phyloP scores from a whole-genome alignment of 495 filamentous ascomycete genomes.

The Neurospora sp. region DNA sequence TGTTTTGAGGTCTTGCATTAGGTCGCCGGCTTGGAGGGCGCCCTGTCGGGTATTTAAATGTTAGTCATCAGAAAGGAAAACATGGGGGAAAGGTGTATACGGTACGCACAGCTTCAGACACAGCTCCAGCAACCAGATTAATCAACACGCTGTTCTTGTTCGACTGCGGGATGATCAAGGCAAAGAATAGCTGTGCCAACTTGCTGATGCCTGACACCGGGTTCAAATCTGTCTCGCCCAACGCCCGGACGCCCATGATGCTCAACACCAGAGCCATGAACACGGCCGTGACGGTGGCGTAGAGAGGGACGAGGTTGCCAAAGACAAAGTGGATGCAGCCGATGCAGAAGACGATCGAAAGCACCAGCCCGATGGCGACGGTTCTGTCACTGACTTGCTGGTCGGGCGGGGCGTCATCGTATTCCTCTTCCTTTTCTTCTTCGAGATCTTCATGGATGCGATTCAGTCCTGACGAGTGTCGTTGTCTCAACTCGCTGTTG shows the following conservation, averaged over 20 bases:
- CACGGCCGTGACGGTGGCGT: slow-evolving; percentile 70
- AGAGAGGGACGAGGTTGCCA: slow-evolving; percentile 53
- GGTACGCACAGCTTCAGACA: slow-evolving; percentile 33
- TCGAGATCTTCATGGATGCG: neutral
- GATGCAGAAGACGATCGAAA: slow-evolving; percentile 73
- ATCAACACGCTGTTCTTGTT: slow-evolving; percentile 75
- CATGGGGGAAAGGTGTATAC: neutral
- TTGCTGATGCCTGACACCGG: slow-evolving; percentile 96
- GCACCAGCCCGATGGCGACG: slow-evolving; percentile 61
- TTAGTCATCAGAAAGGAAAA: neutral
- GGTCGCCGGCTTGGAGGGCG: slow-evolving; percentile 88
- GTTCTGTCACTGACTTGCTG: slow-evolving; percentile 68
- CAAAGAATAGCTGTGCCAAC: slow-evolving; percentile 89
- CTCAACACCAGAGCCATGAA: slow-evolving; percentile 79
- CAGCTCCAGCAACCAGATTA: slow-evolving; percentile 89
- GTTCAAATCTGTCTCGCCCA: slow-evolving; percentile 95
- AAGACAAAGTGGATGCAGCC: slow-evolving; percentile 72
- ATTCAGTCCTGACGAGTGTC: neutral
- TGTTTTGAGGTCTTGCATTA: slow-evolving; percentile 98
- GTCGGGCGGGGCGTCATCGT: slow-evolving; percentile 70
- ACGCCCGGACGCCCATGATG: slow-evolving; percentile 89
- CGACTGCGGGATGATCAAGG: slow-evolving; percentile 66
- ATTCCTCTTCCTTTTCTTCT: slow-evolving; percentile 14
- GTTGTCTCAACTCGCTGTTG: slow-evolving; percentile 3
- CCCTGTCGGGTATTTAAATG: slow-evolving; percentile 47